These are phyloP conservation scores for Dipteronia dyeriana DNA, from an alignment of 345 rosid genomes.

Conservation along the genomic window DNA sequence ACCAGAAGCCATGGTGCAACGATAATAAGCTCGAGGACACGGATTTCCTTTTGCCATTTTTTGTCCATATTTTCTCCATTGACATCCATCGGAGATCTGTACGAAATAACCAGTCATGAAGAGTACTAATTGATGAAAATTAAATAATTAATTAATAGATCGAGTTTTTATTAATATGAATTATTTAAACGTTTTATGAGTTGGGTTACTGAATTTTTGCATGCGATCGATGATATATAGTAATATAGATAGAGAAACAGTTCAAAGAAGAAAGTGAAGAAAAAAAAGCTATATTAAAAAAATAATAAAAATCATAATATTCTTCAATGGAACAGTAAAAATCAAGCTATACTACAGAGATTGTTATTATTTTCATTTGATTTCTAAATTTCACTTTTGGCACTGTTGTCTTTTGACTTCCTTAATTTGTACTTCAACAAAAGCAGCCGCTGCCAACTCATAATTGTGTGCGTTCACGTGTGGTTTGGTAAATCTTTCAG, in stretches of 20 bases:
- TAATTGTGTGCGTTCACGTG: conserved; percentile 20
- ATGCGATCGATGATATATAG: too few relatives aligned
- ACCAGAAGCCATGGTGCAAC: conserved; percentile 61
- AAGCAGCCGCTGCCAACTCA: conserved; percentile 26
- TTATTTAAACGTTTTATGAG: too few relatives aligned
- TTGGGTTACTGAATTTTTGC: too few relatives aligned
- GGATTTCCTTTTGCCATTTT: conserved; percentile 73
- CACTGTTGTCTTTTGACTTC: not conserved
- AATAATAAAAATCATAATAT: too few relatives aligned
- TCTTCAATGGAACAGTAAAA: too few relatives aligned
- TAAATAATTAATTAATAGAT: too few relatives aligned
- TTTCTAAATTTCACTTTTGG: not conserved
- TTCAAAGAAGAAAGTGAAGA: too few relatives aligned
- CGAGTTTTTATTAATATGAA: too few relatives aligned
- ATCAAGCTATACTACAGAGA: too few relatives aligned
- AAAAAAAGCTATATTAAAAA: too few relatives aligned
- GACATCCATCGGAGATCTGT: conserved; percentile 65
- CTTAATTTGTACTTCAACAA: conserved; percentile 28
- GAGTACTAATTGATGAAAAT: not conserved
- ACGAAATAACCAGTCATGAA: not conserved
- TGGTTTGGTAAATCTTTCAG: not conserved
- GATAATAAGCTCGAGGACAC: conserved; percentile 62
- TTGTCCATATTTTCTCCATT: conserved; percentile 68
- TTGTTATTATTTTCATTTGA: too few relatives aligned
- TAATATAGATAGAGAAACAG: too few relatives aligned